Evolutionary conservation across 257 asterid genomes (phyloP).

Genomic region (Fraxinus excelsior): DNA sequence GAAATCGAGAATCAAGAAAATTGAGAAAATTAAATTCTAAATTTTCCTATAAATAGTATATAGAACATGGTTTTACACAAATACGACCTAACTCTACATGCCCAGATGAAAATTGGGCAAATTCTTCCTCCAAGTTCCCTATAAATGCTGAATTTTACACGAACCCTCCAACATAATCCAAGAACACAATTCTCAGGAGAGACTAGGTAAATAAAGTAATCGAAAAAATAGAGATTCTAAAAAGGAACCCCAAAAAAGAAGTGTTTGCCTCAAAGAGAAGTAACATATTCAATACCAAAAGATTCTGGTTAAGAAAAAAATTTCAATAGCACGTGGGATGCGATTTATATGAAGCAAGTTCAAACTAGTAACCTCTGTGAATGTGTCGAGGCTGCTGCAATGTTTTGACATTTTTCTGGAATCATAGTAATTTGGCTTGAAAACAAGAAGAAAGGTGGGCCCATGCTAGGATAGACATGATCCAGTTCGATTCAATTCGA

Average conservation of each 20-base stretch:
- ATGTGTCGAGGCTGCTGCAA: not conserved
- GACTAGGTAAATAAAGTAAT: not conserved
- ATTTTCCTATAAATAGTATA: not conserved
- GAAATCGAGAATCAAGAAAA: conserved; percentile 25
- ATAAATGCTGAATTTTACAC: not conserved
- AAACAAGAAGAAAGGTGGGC: no score
- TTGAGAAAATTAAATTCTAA: conserved; percentile 11
- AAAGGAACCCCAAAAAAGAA: not conserved
- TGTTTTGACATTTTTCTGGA: no score
- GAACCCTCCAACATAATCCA: not conserved
- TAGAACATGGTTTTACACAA: not conserved
- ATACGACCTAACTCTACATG: not conserved
- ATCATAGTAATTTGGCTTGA: no score
- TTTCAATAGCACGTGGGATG: not conserved
- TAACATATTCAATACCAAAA: not conserved
- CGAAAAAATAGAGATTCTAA: not conserved
- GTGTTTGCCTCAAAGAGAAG: not conserved
- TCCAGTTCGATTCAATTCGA: no score
- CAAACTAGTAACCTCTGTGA: not conserved
- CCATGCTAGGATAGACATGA: no score
- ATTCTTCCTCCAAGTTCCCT: not conserved
- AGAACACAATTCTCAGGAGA: not conserved
- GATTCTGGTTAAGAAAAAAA: not conserved
- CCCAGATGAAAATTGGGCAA: conserved; percentile 10
- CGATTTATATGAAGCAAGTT: not conserved